A percentile compares a stretch with the other conserved stretches of the same genome.
Conservation (phyloP, 2,329 filamentous ascomycete genomes). For the Annulohypoxylon truncatum region DNA sequence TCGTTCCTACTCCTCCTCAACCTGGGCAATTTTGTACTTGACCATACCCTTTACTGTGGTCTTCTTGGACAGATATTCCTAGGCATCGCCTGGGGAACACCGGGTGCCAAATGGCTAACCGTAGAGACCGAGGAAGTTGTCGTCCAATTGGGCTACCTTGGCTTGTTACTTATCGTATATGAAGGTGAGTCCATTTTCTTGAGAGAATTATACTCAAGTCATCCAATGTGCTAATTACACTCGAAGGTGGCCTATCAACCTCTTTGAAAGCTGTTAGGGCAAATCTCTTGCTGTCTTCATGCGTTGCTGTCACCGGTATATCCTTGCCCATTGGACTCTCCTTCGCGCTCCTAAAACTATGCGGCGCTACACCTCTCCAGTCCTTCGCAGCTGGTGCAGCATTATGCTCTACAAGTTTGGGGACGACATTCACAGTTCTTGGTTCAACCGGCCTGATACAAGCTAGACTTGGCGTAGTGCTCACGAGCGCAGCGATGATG, state of each 20-base stretch:
- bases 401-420: conserved; percentile 50
- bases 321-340: conserved; percentile 72
- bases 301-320: conserved; percentile 75
- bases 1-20: conserved; percentile 74
- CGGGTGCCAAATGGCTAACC: conserved; percentile 71
- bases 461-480: conserved; percentile 68
- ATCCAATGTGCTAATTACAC: not conserved
- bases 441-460: conserved; percentile 56
- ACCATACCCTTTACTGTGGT: conserved; percentile 74
- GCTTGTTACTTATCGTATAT: conserved; percentile 77
- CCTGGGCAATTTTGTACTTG: conserved; percentile 65
- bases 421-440: conserved; percentile 66
- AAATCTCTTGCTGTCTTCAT: conserved; percentile 69
- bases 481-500: conserved; percentile 81
- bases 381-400: conserved; percentile 55
- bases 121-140: conserved; percentile 63
- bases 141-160: conserved; percentile 77
- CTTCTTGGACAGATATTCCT: conserved; percentile 78
- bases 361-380: conserved; percentile 65
- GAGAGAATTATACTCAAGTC: not conserved
- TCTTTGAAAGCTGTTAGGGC: conserved; percentile 65
- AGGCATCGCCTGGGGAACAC: conserved; percentile 76
- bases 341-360: conserved; percentile 66
- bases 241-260: conserved; percentile 64
- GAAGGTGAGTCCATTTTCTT: conserved; percentile 57